phyloP scores from a whole-genome alignment of 306 rosid genomes.

The Adenanthera pavonina region DNA sequence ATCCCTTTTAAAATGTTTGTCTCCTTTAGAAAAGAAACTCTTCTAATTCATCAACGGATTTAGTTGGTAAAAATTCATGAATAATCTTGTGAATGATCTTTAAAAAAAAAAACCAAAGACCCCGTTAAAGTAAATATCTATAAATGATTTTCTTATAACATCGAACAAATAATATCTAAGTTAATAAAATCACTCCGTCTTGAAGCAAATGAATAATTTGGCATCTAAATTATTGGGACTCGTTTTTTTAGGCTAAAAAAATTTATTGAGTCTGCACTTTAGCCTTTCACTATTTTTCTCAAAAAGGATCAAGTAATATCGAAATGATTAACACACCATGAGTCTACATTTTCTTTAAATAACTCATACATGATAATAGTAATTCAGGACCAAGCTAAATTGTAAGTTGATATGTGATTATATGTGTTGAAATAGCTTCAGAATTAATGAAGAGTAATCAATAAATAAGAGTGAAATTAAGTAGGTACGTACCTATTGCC shows the following conservation, averaged over 20 bases:
- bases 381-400: not conserved
- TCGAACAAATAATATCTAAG: not conserved
- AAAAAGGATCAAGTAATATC: too few relatives aligned
- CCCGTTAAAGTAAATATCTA: not conserved
- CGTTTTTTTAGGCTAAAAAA: too few relatives aligned
- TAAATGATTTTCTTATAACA: not conserved
- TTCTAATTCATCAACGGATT: too few relatives aligned
- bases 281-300: too few relatives aligned
- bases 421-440: not conserved
- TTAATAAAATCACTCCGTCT: not conserved
- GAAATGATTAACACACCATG: not conserved
- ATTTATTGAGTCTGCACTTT: too few relatives aligned
- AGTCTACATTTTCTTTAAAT: not conserved
- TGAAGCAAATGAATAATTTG: not conserved
- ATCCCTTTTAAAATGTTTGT: not conserved
- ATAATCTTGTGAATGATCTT: not conserved
- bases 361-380: not conserved
- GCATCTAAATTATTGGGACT: not conserved
- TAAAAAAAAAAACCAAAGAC: too few relatives aligned
- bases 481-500: slow-evolving; percentile 69
- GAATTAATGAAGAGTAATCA: not conserved
- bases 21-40: not conserved
- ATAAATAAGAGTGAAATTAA: not conserved
- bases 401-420: not conserved
- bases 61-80: not conserved